Evolutionary conservation across 345 rosid species (phyloP), one percentile per base, ranked within the genome.

Genomic region (Physaria fendleri): DNA sequence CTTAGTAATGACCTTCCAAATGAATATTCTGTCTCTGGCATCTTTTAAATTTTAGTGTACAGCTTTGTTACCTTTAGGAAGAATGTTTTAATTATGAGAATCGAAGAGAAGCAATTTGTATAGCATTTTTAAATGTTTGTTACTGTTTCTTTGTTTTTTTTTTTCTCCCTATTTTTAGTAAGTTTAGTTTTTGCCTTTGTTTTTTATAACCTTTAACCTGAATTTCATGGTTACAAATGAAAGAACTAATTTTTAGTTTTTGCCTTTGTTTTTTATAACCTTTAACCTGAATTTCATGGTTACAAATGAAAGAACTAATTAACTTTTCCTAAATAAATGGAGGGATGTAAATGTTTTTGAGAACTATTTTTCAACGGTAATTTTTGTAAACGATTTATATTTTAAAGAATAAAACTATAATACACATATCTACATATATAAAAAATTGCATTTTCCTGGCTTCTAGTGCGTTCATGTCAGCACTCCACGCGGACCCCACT

Each of bases 11-110:
- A 69, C 42, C 87, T 74, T 14, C 77, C 78, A 52, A 73, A 63
- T 52, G 76, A 60, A 23, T 57, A 76, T 5, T 82, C 83, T 54
- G 91, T 75, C 4, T 77, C 73, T 47, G 82, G 85, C 91, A 84
- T 84, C 66, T n/a, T n/a, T n/a, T n/a, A n/a, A n/a, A n/a, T n/a
- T n/a, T n/a, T n/a, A n/a, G n/a, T n/a, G n/a, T n/a, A n/a, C n/a
- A n/a, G n/a, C n/a, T n/a, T n/a, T n/a, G n/a, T n/a, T 40, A 17
- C 2, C 2, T 8, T n/a, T 4, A 2, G 13, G 17, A 13, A 30
- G 13, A 43, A 20, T 5, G 4, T 58, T 10, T 21, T 30, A 1
- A 30, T 9, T 25, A n/a, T n/a, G 15, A 41, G 10, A 46, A 23
- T 12, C 13, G 20, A 42, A 3, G 25, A 41, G 2, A 57, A 11